Base-by-base conservation (phyloP, 2,329 filamentous ascomycete species). In the Pseudophaeomoniella oleicola region DNA sequence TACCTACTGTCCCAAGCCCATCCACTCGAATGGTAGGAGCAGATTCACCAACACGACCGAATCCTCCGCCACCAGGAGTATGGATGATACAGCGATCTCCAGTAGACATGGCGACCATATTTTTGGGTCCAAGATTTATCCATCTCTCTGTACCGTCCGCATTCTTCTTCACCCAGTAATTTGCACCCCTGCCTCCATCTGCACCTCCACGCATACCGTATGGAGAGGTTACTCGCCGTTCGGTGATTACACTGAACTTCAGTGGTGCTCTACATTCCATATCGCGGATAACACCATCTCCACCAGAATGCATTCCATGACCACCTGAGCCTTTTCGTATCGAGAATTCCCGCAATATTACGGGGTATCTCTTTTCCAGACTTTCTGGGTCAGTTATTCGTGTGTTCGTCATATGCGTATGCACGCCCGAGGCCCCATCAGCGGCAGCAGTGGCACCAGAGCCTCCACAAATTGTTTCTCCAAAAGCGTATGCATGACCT, bases 381-480 rank as follows among this genome's bases (percentile, higher is more conserved):
- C 86, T 71, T 53, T 90, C 83, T 0, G 78, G 68, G 51, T 88
- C 83, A 0, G 82, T 87, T 50, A 87, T 88, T 11, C 81, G 71
- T 3, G 82, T 88, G 54, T 90, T 90, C 4, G 83, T 88, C 79
- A 87, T 86, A 58, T 88, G 81, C 2, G 74, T 80, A 52, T 88
- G 81, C n/a, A 87, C 80, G 12, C 80, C 81, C 36, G 66, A 74
- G 9, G 79, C 78, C 27, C 82, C 82, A 41, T 79, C 65, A 81
- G 81, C 87, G 11, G 66, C 65, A 0, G 76, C 70, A 0, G 81
- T 81, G 0, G 82, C 83, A 17, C 82, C 82, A 29, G 70, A 75
- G 0, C 83, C 83, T 29, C 83, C 82, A 0, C 79, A 78, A 43
- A 90, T 86, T 4, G 82, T 88, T 56, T 90, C 83, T 54, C 81